Evolutionary conservation across 768 basidiomycete genomes (phyloP), one percentile per base, ranked within the genome.

Genomic region (Phylloporus scabripes): DNA sequence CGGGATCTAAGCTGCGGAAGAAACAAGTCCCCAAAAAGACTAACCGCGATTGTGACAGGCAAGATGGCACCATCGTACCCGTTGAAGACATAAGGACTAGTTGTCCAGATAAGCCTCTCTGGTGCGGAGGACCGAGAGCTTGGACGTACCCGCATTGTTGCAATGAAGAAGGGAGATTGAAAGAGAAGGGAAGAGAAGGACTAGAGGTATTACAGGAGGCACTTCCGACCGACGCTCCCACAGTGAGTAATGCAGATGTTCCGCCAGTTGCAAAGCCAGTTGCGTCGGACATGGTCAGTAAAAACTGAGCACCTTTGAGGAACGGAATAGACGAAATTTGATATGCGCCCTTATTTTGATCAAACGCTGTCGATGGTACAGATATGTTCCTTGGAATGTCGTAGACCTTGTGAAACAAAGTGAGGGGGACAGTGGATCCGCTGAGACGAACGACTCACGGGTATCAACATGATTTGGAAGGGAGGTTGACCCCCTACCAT

Each of bases 261-360:
- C 85, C 87, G 4, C 87, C 87, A 9, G 81, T 71, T 37, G 70
- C 85, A 60, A 83, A 87, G 1, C 85, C 85, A 23, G 76, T 77
- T 15, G 79, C 71, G 60, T 90, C 87, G 23, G 83, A 88, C 82
- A 90, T 84, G 31, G 79, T 74, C 17, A 83, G 50, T 11, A 87
- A 43, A 42, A 87, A 69, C 46, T 69, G 62, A 15, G 71, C 60
- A 24, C 58, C 66, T 8, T 69, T 58, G 11, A 61, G 26, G 40
- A 82, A 65, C 3, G 73, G 70, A 11, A 87, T 54, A 50, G 71
- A 72, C 0, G 66, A 39, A 26, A 74, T 60, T 11, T 73, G 66
- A 60, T 72, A 86, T 0, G 75, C 74, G 43, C 83, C 83, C 51
- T 73, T 51, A 42, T 77, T 77, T 69, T 77, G 71, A 60, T 45